Base-by-base conservation (phyloP, 2,329 filamentous ascomycete genomes). In the Byssochlamys sp. region DNA sequence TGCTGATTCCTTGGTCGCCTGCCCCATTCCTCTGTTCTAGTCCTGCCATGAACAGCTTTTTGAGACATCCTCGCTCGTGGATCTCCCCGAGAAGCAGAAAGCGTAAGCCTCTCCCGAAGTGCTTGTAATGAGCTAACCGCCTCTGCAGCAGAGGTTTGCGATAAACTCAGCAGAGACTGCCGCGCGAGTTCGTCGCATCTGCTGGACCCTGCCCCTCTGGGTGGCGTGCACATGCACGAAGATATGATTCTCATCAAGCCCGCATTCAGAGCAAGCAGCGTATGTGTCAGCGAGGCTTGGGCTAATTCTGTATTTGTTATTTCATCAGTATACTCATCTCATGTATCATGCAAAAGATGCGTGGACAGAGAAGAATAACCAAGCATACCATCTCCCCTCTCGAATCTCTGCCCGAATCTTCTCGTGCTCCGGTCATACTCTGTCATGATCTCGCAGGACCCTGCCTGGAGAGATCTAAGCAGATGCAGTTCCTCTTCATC, bases 181-280 rank as follows among this genome's bases (percentile, higher is more conserved):
- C 51, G 55, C 27, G 52, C 39, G 29, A 57, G 51, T 27, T 54
- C 50, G 14, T 57, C 25, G 27, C 50, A 35, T 19, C 25, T 39
- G 2, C 29, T 28, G 5, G n/a, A 31, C 3, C 48, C 33, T 24
- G 24, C n/a, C 2, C 31, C 31, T 33, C 9, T 4, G 9, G 9
- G 31, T 33, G 31, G 9, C 3, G 12, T 33, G 12, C 31, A 33
- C 49, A 58, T 10, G 6, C 56, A 31, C 10, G 29, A 55, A 28
- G 57, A 58, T 12, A 58, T 58, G 1, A 58, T 58, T 31, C 27
- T 55, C 10, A 51, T 58, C 3, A 58, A 27, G 2, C 57, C 57
- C 24, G 57, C 55, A n/a, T 58, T 58, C 4, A 58, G 49, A 12
- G 55, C 35, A 19, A 58, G 57, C 10, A 58, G 57, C 6, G 54